Evolutionary conservation across 768 basidiomycete species (phyloP).

Genomic region (Collybia nuda): DNA sequence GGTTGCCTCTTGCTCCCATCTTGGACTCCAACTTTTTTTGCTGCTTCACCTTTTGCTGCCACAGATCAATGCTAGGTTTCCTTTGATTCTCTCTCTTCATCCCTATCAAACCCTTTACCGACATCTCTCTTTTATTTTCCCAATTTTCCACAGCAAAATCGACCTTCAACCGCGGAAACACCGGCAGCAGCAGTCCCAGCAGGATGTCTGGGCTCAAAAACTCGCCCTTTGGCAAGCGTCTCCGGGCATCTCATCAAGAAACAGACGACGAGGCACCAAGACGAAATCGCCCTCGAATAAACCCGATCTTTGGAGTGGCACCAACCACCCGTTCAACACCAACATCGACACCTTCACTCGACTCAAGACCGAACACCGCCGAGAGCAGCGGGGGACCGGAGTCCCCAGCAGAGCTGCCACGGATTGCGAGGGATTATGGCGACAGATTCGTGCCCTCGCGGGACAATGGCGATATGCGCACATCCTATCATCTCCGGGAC

Average conservation of each 20-base stretch:
- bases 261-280: constrained; percentile 53
- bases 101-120: neutral
- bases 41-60: constrained; percentile 1
- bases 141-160: constrained; percentile 1
- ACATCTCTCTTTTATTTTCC: constrained; percentile 3
- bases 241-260: constrained; percentile 71
- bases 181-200: neutral
- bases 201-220: constrained; percentile 78
- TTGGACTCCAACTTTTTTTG: neutral
- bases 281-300: constrained; percentile 50
- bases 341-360: constrained; percentile 54
- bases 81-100: neutral
- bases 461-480: constrained; percentile 62
- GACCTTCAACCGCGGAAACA: neutral
- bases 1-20: no score
- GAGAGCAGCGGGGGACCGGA: constrained; percentile 51
- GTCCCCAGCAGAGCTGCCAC: constrained; percentile 35
- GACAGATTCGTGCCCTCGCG: constrained; percentile 72
- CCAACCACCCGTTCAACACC: constrained; percentile 14
- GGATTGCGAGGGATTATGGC: constrained; percentile 45
- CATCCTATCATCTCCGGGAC: constrained; percentile 65
- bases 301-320: constrained; percentile 51
- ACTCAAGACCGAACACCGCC: constrained; percentile 52
- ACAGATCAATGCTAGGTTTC: constrained; percentile 5
- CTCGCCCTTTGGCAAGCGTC: constrained; percentile 80